Percentiles rank a stretch among this genome's conserved stretches.
Conservation (phyloP, 1,139 yeast species). For the Taphrina sp. region DNA sequence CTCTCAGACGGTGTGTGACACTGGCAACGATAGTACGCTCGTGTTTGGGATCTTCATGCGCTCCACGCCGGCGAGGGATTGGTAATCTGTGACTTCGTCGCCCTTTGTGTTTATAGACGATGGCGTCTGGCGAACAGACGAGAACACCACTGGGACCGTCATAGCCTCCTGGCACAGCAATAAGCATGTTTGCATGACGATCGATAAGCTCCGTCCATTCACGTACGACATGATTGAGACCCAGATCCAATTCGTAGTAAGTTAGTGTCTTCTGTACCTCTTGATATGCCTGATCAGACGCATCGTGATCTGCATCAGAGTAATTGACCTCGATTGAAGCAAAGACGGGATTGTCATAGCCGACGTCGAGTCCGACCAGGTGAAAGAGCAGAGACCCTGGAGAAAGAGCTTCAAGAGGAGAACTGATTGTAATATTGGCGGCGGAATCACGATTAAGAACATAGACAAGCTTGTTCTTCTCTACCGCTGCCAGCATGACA, state of each 20-base stretch:
- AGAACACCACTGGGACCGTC: constrained; percentile 65
- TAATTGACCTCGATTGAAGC: constrained; percentile 75
- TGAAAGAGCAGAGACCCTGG: constrained; percentile 56
- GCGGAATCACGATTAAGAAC: constrained; percentile 53
- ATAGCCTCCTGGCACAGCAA: constrained; percentile 53
- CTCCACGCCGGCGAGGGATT: constrained; percentile 52
- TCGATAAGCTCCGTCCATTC: constrained; percentile 50
- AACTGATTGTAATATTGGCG: constrained; percentile 54
- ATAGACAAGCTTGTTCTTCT: constrained; percentile 67
- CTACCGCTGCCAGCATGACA: constrained; percentile 66
- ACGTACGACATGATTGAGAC: constrained; percentile 70
- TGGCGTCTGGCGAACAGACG: constrained; percentile 51
- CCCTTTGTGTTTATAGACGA: constrained; percentile 50
- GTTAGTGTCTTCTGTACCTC: constrained; percentile 47
- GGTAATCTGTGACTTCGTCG: constrained; percentile 48
- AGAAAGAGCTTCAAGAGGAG: constrained; percentile 71
- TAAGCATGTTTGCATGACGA: constrained; percentile 48
- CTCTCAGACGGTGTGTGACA: constrained; percentile 62
- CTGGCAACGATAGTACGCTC: constrained; percentile 52
- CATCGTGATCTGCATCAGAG: constrained; percentile 40
- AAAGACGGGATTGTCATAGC: constrained; percentile 77
- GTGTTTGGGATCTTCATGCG: constrained; percentile 41
- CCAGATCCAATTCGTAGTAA: constrained; percentile 80
- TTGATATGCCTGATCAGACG: constrained; percentile 39
- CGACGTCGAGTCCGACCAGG: constrained; percentile 65